Evolutionary conservation across 768 basidiomycete species (phyloP), one percentile per base, ranked within the genome.

Genomic region (Naganishia vaughanmartiniae): DNA sequence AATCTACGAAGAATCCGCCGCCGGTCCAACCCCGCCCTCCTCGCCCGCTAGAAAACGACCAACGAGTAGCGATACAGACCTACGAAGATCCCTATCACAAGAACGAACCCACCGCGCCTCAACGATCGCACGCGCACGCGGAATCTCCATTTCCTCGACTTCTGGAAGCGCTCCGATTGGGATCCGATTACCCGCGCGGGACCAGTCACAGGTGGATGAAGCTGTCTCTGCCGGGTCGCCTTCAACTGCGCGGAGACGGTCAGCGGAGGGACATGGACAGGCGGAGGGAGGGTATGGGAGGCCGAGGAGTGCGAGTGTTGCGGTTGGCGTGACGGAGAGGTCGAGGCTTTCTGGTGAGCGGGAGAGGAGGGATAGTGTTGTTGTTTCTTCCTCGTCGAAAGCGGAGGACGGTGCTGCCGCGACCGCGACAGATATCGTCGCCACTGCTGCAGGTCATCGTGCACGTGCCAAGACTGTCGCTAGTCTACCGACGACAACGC

Each of bases 271-370:
- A 33, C 31, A n/a, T n/a, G n/a, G 42, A 2, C 10, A 42, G 14
- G 42, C 10, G 17, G 42, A 42, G 42, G 42, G 42, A 2, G 42
- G 10, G 14, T 9, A 42, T 9, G 42, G 42, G 42, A 7, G 42
- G 15, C 42, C 42, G 15, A 42, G 42, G 42, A 63, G 60, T n/a
- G n/a, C 60, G 39, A 63, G 60, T 63, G 30, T 63, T 15, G n/a
- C 57, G 33, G 6, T 39, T 2, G 57, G 34, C 4, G 15, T 34
- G 57, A 39, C 48, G 12, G 48, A 12, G 12, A 51, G 48, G 48
- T 7, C 24, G 57, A 39, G 34, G 34, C 14, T 4, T 10, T 63
- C 60, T 26, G 60, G 39, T 17, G 60, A 63, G 1, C 39, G 42
- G 31, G 30, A 28, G 14, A 28, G 57, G 34, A 58, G 57, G 19